phyloP scores from a whole-genome alignment of 2,329 filamentous ascomycete species.

The Endothia cerciana region DNA sequence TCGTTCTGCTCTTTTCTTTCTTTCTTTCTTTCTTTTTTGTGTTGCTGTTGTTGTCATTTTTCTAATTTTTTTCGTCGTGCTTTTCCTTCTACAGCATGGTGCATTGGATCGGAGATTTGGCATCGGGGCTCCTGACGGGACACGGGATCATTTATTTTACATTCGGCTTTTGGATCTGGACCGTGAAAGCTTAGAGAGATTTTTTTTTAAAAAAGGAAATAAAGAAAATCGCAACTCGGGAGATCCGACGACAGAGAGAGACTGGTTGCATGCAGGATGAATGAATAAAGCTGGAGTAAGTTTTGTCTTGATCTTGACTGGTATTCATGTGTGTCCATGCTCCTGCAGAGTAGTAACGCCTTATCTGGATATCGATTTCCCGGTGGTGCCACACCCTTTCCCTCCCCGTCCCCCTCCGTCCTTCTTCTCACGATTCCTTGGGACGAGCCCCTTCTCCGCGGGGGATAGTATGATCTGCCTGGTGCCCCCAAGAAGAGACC shows the following conservation, averaged over 20 bases:
- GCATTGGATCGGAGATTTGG: slow-evolving; percentile 7
- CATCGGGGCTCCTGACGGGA: background rate
- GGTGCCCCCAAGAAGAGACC: too few species aligned
- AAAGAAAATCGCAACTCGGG: background rate
- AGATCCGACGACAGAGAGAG: background rate
- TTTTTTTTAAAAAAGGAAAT: background rate
- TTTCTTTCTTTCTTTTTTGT: background rate
- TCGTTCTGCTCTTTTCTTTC: background rate
- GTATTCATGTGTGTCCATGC: background rate
- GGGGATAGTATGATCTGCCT: background rate
- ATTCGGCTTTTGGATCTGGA: background rate
- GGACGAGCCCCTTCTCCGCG: background rate
- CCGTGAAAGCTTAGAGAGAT: background rate
- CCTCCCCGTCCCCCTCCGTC: background rate
- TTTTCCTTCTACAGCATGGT: slow-evolving; percentile 6
- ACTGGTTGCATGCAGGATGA: too few species aligned
- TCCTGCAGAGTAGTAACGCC: slow-evolving; percentile 1
- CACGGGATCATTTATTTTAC: background rate
- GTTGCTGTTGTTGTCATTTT: background rate
- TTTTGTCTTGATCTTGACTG: background rate
- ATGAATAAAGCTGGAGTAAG: background rate
- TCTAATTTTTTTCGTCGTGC: background rate
- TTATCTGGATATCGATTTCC: slow-evolving; percentile 6
- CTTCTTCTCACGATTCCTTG: background rate
- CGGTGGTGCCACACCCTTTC: background rate